A percentile compares a stretch with the other conserved stretches of the same genome.
Evolutionary conservation across 192 early-diverging fungal genomes (phyloP).

Genomic region (Radiomyces spectabilis): DNA sequence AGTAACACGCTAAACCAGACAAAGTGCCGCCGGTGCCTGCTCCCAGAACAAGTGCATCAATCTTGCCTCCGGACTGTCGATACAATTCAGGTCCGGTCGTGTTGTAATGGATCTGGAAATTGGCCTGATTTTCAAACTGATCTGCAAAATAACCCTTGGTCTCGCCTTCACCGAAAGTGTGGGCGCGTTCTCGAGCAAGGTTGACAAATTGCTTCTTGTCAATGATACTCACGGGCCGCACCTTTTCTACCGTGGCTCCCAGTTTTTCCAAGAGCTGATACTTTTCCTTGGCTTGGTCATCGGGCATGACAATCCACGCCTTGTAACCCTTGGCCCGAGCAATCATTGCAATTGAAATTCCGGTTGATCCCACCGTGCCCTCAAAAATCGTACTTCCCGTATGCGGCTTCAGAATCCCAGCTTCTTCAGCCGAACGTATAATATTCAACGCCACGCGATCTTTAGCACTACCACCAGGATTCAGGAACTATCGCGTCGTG

Average conservation of each 20-base stretch:
- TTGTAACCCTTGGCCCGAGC: constrained; percentile 84
- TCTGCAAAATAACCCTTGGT: constrained; percentile 70
- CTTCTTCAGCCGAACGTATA: constrained; percentile 67
- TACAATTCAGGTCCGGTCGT: constrained; percentile 91
- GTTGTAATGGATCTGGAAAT: constrained; percentile 69
- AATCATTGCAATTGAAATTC: constrained; percentile 91
- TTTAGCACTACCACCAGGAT: constrained; percentile 89
- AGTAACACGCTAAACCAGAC: constrained; percentile 79
- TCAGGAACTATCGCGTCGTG: constrained; percentile 60
- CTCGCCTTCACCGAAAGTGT: constrained; percentile 43
- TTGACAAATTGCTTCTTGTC: constrained; percentile 92
- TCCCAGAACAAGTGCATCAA: constrained; percentile 87
- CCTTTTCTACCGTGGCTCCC: constrained; percentile 86
- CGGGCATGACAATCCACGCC: constrained; percentile 95
- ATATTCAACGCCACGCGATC: constrained; percentile 89
- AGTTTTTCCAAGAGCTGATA: constrained; percentile 74
- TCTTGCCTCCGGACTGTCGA: constrained; percentile 52
- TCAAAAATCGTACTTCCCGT: constrained; percentile 81
- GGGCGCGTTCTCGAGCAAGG: constrained; percentile 69
- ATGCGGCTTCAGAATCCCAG: constrained; percentile 63
- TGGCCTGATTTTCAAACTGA: constrained; percentile 92
- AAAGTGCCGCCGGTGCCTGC: constrained; percentile 90
- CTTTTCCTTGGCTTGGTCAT: constrained; percentile 89
- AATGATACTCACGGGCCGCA: constrained; percentile 85
- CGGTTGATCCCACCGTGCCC: constrained; percentile 93